Evolutionary conservation across 140 eudicot genomes (phyloP).

Genomic region (Ambrosia hybrid): DNA sequence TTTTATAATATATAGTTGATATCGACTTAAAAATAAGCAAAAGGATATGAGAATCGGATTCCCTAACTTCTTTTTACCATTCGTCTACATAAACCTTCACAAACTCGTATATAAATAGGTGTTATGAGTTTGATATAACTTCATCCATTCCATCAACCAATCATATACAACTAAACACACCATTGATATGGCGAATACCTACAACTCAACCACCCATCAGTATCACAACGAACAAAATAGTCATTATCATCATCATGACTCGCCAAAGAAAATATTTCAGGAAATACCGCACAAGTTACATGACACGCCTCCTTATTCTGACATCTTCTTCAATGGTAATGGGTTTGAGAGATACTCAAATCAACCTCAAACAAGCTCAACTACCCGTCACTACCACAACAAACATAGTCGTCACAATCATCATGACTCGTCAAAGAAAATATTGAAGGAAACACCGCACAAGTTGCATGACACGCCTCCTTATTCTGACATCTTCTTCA

Average conservation of each 20-base stretch:
- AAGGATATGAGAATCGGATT: constrained; percentile 24
- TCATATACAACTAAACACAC: constrained; percentile 9
- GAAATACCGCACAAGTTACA: constrained; percentile 32
- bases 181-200: constrained; percentile 21
- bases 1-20: too few species aligned
- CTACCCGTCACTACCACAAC: too few species aligned
- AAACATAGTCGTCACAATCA: too few species aligned
- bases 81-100: background rate
- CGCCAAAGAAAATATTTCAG: background rate
- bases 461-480: constrained; percentile 34
- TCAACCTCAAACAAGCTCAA: too few species aligned
- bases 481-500: constrained; percentile 24
- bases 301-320: constrained; percentile 35
- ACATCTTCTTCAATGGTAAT: constrained; percentile 9
- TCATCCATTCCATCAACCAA: background rate
- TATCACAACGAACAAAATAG: background rate
- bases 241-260: constrained; percentile 7
- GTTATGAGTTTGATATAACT: background rate
- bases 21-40: too few species aligned
- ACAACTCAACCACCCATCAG: background rate
- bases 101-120: constrained; percentile 15
- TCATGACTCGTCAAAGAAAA: background rate
- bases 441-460: background rate
- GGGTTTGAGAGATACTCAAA: too few species aligned
- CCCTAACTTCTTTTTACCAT: background rate